Evolutionary conservation across 257 asterid genomes (phyloP), one percentile per base, ranked within the genome.

Genomic region (Rehmannia glutinosa): DNA sequence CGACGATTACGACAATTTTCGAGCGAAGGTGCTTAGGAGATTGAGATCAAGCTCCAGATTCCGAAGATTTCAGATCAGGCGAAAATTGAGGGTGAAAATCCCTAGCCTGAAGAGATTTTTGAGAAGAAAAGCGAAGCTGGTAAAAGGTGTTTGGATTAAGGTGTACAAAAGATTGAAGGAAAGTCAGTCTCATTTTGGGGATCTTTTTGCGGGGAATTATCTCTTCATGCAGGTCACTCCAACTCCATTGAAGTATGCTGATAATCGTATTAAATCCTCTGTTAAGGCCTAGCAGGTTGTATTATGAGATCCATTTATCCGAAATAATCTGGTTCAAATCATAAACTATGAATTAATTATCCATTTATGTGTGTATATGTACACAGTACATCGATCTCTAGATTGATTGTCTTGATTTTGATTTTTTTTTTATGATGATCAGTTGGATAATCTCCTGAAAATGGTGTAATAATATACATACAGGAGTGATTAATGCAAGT

Each of bases 131-230:
- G 65, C 82, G 8, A 77, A 80, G 38, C 20, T 77, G 54, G 73
- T 87, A 12, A 80, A 28, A 60, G 35, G 62, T 7, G 94, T 81
- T 0, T 86, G 89, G 84, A 58, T 2, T 0, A 92, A 84, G 55
- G 83, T 87, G 15, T 73, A 59, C 66, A 79, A 68, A 59, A 80
- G 97, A 71, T 56, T 93, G 83, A 90, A 82, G 86, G 99, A 93
- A 28, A 78, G 92, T 21, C 90, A 73, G 23, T 66, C 89, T 0
- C 95, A 90, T 69, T 90, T 93, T 11, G 89, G 92, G 1, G 91
- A 93, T 68, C 83, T 90, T 3, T 93, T 93, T 66, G 88, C 96
- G 11, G 99, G 99, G 33, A 93, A 90, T 77, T 93, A 90, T 76
- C 46, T 93, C 43, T 86, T 93, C 86, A 56, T 85, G 88, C 97